These are phyloP conservation scores for Trichosanthes truncata DNA, from an alignment of 306 rosid genomes.

Conservation along the genomic window DNA sequence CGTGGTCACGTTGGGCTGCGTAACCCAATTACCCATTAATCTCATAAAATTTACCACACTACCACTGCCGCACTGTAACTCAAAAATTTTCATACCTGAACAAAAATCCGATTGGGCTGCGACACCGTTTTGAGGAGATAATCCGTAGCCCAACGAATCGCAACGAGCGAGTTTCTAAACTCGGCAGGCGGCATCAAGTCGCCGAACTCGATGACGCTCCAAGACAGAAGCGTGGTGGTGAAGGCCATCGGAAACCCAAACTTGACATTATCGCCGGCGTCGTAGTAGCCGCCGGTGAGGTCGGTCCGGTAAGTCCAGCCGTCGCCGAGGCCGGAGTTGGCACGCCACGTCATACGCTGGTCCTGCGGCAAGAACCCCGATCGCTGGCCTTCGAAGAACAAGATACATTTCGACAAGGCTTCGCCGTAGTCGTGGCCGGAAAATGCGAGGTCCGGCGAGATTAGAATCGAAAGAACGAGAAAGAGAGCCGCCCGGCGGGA, in stretches of 20 bases:
- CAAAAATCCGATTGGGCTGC: slow-evolving; percentile 72
- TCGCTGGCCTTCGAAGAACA: slow-evolving; percentile 85
- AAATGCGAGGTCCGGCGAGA: neutral
- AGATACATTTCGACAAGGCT: slow-evolving; percentile 66
- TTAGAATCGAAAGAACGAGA: neutral
- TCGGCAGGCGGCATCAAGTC: slow-evolving; percentile 64
- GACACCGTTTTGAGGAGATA: slow-evolving; percentile 75
- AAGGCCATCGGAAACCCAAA: slow-evolving; percentile 93
- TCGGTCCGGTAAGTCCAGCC: slow-evolving; percentile 63
- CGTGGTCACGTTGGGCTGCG: neutral
- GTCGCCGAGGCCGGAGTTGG: slow-evolving; percentile 56
- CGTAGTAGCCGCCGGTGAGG: slow-evolving; percentile 89
- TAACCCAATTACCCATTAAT: neutral
- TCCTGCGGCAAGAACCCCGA: slow-evolving; percentile 64
- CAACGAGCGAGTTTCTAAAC: slow-evolving; percentile 42
- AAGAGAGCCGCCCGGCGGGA: neutral
- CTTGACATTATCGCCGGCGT: slow-evolving; percentile 90
- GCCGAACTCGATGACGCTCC: slow-evolving; percentile 92
- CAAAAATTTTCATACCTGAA: slow-evolving; percentile 39
- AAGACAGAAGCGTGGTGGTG: slow-evolving; percentile 82
- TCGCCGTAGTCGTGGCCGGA: slow-evolving; percentile 44
- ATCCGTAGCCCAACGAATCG: slow-evolving; percentile 83
- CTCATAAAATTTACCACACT: neutral
- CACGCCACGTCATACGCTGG: slow-evolving; percentile 60
- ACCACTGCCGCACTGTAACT: neutral